Evolutionary conservation across 1,284 basidiomycete species (phyloP), one percentile per base, ranked within the genome.

Genomic region (Ustilago xerochloae): DNA sequence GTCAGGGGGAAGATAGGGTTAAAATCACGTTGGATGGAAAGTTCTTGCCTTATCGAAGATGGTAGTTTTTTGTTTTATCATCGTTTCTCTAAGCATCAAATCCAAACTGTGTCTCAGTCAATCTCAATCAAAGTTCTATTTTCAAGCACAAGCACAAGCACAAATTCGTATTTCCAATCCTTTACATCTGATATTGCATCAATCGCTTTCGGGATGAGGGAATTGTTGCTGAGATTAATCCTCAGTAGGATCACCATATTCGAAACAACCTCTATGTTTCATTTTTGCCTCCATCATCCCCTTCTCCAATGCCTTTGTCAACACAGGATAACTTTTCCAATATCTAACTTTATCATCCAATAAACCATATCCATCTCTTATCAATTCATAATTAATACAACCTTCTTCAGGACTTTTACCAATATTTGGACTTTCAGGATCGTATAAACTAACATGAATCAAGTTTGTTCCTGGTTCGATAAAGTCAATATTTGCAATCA

Each of bases 1-100:
- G 66, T 10, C 60, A 66, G 32, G 81, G 81, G 36, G 80, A 80
- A 35, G 75, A 61, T 33, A 39, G 79, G 28, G 78, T 81, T 58
- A 78, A 74, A 58, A 80, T 82, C 63, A 82, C 80, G 5, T 59
- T 81, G 30, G 67, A 81, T 53, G 79, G 80, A 50, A 81, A 82
- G 53, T 80, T 81, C 60, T 49, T 81, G 30, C 71, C 74, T 20
- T 79, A 75, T 56, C 67, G 69, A 26, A 63, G 74, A 30, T 80
- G 78, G 78, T 80, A 38, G 57, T 45, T 10, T 16, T 24, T 24
- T 9, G 8, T n/a, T 30, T 22, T 28, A 22, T 4, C 15, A n/a
- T 38, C 33, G 0, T 22, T 6, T 26, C 28, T 3, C 10, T 47
- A 16, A 22, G 28, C 29, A 32, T 18, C 32, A 39, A 38, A 29